Evolutionary conservation across 208 protist species (phyloP), one percentile per base, ranked within the genome.

Genomic region (Zelonia costaricensis): DNA sequence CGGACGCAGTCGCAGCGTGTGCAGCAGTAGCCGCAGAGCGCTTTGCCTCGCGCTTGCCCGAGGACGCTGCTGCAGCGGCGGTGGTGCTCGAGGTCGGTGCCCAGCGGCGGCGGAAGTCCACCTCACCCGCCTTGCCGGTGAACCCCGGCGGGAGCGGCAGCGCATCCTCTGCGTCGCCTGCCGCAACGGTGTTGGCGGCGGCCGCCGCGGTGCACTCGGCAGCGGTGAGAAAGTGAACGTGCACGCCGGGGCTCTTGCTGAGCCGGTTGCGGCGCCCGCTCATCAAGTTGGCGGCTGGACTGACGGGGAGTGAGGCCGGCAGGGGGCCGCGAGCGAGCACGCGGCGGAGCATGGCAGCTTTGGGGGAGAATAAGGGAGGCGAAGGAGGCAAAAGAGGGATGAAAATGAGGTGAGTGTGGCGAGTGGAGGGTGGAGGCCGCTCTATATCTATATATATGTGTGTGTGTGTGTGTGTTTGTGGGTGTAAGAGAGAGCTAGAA

Each of bases 311-410:
- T 27, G 86, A 80, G 22, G 22, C 33, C 2, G 86, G 83, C 51
- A 93, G 74, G 8, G 82, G 72, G 3, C 80, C 69, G 23, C 86
- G 76, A 16, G 72, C 55, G 15, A 86, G 63, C 5, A 90, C 78
- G 61, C 63, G 67, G 28, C 78, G 79, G 9, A 84, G 72, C 86
- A 93, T 92, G n/a, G 15, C 15, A 23, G 25, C 22, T 33, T 15
- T 13, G 9, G 33, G 7, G 18, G 33, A 68, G 46, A 49, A 13
- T 28, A 56, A 56, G 43, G 58, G 12, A 68, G 30, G 10, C 5
- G 20, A 12, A 38, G 0, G 3, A 8, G 18, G 10, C 1, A 16
- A 46, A 6, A 46, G 16, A 15, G n/a, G n/a, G n/a, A n/a, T n/a
- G n/a, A n/a, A n/a, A n/a, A n/a, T n/a, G n/a, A n/a, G 58, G 40